Evolutionary conservation across 2,329 filamentous ascomycete species (phyloP).

Genomic region (Massarina eburnea): DNA sequence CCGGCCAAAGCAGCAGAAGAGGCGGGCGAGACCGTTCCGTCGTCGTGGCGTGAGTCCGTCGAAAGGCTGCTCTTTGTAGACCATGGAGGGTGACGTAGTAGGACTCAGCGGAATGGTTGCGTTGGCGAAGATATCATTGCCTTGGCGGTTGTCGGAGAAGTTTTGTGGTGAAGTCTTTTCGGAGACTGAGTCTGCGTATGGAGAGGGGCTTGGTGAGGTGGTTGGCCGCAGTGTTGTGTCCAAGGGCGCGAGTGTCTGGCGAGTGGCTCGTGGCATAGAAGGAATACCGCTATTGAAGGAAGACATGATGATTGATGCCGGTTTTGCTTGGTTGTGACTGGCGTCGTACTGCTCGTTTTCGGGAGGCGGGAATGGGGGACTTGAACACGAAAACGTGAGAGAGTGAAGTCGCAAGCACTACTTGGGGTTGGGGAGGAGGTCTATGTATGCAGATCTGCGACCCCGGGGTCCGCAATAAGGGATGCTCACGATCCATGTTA

Average conservation of each 20-base stretch:
- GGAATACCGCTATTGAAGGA: conserved; percentile 24
- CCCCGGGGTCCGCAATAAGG: conserved; percentile 1
- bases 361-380: conserved; percentile 3
- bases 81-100: conserved; percentile 12
- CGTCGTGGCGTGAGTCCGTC: conserved; percentile 31
- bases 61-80: conserved; percentile 18
- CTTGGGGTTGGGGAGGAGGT: conserved; percentile 1
- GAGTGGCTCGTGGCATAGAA: conserved; percentile 23
- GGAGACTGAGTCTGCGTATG: conserved; percentile 15
- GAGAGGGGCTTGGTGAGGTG: conserved; percentile 9
- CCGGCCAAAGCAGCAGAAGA: conserved; percentile 39
- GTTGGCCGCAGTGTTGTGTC: conserved; percentile 20
- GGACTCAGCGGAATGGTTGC: conserved; percentile 40
- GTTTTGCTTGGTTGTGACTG: conserved; percentile 5
- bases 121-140: conserved; percentile 34
- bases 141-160: conserved; percentile 16
- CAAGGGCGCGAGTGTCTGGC: conserved; percentile 18
- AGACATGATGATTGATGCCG: conserved; percentile 14
- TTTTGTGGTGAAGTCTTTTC: conserved; percentile 17
- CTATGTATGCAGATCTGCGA: conserved; percentile 5
- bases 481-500: neutral
- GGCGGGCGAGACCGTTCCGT: conserved; percentile 30
- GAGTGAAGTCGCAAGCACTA: neutral
- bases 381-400: neutral
- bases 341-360: neutral